These are phyloP conservation scores for Detonula confervacea DNA, from an alignment of 352 stramenopile genomes.

Conservation along the genomic window DNA sequence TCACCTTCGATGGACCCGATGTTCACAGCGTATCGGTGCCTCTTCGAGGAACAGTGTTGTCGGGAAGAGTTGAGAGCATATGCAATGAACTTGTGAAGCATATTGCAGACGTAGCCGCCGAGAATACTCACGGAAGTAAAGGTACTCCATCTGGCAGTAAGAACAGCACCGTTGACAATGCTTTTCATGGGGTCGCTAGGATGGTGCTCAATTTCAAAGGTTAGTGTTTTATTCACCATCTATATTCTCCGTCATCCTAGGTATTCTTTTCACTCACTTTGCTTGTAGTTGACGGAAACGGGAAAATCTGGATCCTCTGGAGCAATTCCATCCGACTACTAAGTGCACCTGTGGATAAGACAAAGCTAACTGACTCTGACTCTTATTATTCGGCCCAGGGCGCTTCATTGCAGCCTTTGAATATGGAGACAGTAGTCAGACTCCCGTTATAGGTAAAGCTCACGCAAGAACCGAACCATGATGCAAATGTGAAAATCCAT, in stretches of 20 bases:
- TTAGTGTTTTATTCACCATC: too few relatives aligned
- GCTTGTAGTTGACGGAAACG: slow-evolving; percentile 91
- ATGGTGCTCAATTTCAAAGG: slow-evolving; percentile 97
- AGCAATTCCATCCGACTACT: slow-evolving; percentile 90
- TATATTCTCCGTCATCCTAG: too few relatives aligned
- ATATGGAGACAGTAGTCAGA: slow-evolving; percentile 65
- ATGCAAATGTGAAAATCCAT: slow-evolving; percentile 35
- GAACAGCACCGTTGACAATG: slow-evolving; percentile 3
- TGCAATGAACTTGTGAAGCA: slow-evolving; percentile 93
- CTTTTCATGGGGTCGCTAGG: slow-evolving; percentile 87
- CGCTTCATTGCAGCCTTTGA: slow-evolving; percentile 39
- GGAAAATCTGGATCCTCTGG: slow-evolving; percentile 94
- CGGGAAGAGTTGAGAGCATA: slow-evolving; percentile 89
- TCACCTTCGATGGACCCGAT: slow-evolving; percentile 95
- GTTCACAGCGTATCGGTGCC: slow-evolving; percentile 87
- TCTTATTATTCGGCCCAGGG: slow-evolving; percentile 3
- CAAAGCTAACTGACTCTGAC: slow-evolving; percentile 16
- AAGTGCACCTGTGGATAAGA: slow-evolving; percentile 29
- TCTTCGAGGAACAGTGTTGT: slow-evolving; percentile 90
- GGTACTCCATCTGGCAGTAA: slow-evolving; percentile 46
- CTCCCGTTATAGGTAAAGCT: slow-evolving; percentile 62
- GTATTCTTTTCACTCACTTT: too few relatives aligned
- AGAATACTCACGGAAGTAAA: slow-evolving; percentile 46
- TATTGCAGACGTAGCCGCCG: slow-evolving; percentile 89
- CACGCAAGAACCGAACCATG: slow-evolving; percentile 57